These are phyloP conservation scores for Vitis rotundifolia DNA, from an alignment of 164 flowering plant species.

Conservation along the genomic window DNA sequence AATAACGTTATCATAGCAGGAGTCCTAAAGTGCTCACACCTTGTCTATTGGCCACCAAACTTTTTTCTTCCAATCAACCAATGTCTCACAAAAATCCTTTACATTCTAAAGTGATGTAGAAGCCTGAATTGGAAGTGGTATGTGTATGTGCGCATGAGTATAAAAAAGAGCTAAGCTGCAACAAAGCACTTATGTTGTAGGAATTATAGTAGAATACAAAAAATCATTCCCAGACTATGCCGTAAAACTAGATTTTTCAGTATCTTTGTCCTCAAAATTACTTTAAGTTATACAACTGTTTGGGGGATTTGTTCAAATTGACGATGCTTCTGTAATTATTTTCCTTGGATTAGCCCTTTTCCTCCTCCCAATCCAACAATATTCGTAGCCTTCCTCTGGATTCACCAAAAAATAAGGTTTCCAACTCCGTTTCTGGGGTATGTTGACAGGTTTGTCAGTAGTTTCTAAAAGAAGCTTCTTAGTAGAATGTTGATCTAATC, in stretches of 20 bases:
- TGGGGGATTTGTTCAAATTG: too few species aligned
- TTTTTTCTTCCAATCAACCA: constrained; percentile 39
- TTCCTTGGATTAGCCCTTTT: constrained; percentile 8
- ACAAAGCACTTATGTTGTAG: too few species aligned
- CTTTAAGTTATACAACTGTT: neutral
- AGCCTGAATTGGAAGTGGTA: constrained; percentile 13
- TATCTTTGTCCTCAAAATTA: too few species aligned
- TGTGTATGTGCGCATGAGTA: too few species aligned
- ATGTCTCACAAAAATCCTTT: constrained; percentile 12
- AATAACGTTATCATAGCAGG: too few species aligned
- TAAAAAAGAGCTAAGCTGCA: neutral
- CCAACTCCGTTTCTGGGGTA: constrained; percentile 31
- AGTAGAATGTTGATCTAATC: constrained; percentile 9
- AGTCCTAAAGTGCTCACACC: constrained; percentile 22
- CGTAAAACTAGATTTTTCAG: too few species aligned
- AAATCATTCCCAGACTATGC: neutral
- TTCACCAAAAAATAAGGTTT: constrained; percentile 34
- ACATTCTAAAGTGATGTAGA: constrained; percentile 2
- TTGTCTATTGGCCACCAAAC: constrained; percentile 53
- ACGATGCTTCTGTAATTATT: too few species aligned
- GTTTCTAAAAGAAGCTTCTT: constrained; percentile 11
- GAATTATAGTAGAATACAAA: neutral
- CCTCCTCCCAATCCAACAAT: constrained; percentile 18
- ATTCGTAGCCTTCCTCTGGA: constrained; percentile 42
- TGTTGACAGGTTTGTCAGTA: neutral